Base-by-base conservation (phyloP, 2,329 filamentous ascomycete genomes). In the Pseudogymnoascus sp. region DNA sequence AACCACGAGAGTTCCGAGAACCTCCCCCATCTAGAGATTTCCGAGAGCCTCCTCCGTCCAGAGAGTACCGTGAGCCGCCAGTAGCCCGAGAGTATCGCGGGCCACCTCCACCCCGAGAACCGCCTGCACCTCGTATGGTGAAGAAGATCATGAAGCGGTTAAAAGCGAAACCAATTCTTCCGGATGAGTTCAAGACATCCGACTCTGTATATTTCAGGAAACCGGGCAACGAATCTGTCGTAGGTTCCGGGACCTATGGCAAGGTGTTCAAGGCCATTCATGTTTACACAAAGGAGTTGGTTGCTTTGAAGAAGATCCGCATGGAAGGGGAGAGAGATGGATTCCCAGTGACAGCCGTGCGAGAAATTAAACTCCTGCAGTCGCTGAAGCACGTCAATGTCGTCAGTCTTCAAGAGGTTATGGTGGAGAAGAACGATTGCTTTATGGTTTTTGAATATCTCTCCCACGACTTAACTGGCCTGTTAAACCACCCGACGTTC, bases 381-480 rank as follows among this genome's bases (percentile, higher is more conserved):
- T 92, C 89, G 3, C 78, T 95, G 19, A 85, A 86, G 63, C 90
- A 95, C 68, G 76, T 79, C 61, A 95, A 95, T 68, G 85, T 96
- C 57, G 90, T 96, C 61, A 84, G 85, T 38, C 76, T 96, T 15
- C 84, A 89, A 65, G 91, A 96, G 74, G 90, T 95, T 65, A 99
- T 99, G 94, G 94, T 99, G 2, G 94, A 99, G 74, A 89, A 88
- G 70, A 97, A 97, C 66, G 92, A 97, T 73, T 99, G 94, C 72
- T 99, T 95, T 74, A 99, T 99, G 94, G 94, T 99, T 2, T 99
- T 99, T 65, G 94, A 99, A 72, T 99, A 99, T 70, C 80, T 97
- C 30, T 92, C 94, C 1, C 94, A 99, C 71, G 94, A 99, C 72
- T 77, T 99, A 62, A 99, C 94, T 2, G 94, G 94, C 12, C 78